Conservation (phyloP, 805 yeast species). For the Candida hungchunana region DNA sequence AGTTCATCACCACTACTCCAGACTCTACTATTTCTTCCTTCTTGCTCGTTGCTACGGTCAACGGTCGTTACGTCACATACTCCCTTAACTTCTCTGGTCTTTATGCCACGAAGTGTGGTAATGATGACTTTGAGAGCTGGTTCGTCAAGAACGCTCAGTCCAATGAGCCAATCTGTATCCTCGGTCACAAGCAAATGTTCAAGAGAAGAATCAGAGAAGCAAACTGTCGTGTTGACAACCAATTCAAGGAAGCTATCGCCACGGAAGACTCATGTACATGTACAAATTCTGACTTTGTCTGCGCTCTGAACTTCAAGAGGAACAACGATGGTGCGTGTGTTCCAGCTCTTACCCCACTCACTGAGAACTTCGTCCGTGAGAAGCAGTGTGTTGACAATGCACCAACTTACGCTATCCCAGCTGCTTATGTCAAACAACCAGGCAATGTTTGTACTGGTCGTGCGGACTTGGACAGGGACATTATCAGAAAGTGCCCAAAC, state of each 20-base stretch:
- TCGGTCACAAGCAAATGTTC: constrained; percentile 65
- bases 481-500: constrained; percentile 20
- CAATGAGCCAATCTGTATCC: constrained; percentile 45
- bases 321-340: constrained; percentile 44
- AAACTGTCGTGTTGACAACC: constrained; percentile 44
- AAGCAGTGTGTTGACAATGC: constrained; percentile 28
- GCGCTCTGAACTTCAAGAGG: constrained; percentile 48
- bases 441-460: constrained; percentile 43
- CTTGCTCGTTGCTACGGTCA: constrained; percentile 41
- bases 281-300: constrained; percentile 63
- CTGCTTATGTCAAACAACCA: constrained; percentile 39
- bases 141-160: constrained; percentile 39
- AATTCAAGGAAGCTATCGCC: constrained; percentile 34
- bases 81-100: constrained; percentile 54
- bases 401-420: constrained; percentile 20
- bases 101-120: constrained; percentile 37
- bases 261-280: constrained; percentile 60
- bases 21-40: constrained; percentile 69
- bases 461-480: constrained; percentile 13
- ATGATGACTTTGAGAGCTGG: constrained; percentile 62
- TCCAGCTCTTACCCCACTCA: constrained; percentile 24
- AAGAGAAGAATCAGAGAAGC: constrained; percentile 61
- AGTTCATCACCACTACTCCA: constrained; percentile 47
- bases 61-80: constrained; percentile 23
- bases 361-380: constrained; percentile 25